These are phyloP conservation scores for Rhizopogon salebrosus DNA, from an alignment of 768 basidiomycete genomes.

Conservation along the genomic window DNA sequence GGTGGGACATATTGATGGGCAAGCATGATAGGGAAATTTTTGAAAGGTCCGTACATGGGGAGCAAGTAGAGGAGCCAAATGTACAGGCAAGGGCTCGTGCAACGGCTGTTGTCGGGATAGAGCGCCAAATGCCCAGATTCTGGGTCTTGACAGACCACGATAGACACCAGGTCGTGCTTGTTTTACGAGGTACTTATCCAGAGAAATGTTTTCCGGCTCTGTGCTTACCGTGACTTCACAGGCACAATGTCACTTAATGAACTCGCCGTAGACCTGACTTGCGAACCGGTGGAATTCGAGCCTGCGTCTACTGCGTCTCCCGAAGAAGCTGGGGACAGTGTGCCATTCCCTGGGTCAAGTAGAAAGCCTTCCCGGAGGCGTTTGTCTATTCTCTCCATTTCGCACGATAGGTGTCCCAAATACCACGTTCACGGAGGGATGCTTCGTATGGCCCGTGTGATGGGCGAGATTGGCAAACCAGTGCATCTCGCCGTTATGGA, in stretches of 20 bases:
- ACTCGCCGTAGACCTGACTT: constrained; percentile 80
- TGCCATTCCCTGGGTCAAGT: constrained; percentile 29
- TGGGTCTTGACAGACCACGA: constrained; percentile 84
- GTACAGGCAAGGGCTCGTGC: constrained; percentile 39
- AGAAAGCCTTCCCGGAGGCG: constrained; percentile 19
- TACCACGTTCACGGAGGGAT: constrained; percentile 81
- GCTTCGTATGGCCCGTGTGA: constrained; percentile 69
- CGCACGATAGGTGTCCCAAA: constrained; percentile 16
- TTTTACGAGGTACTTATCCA: constrained; percentile 50
- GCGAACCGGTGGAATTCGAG: constrained; percentile 65
- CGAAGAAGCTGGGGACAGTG: constrained; percentile 31
- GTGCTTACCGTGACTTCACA: constrained; percentile 13
- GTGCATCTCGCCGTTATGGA: constrained; percentile 71
- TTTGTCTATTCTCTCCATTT: constrained; percentile 18
- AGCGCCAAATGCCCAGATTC: constrained; percentile 74
- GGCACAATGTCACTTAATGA: constrained; percentile 87
- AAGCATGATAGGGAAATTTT: constrained; percentile 83
- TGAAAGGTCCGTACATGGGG: constrained; percentile 46
- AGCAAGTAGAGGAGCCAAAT: constrained; percentile 12
- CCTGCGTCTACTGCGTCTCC: constrained; percentile 38
- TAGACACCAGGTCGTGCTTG: constrained; percentile 68
- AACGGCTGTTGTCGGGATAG: constrained; percentile 60
- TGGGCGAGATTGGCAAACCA: constrained; percentile 73
- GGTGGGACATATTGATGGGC: constrained; percentile 81
- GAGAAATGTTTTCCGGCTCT: background rate